Evolutionary conservation across 768 basidiomycete species (phyloP).

Genomic region (Mycena epipterygia): DNA sequence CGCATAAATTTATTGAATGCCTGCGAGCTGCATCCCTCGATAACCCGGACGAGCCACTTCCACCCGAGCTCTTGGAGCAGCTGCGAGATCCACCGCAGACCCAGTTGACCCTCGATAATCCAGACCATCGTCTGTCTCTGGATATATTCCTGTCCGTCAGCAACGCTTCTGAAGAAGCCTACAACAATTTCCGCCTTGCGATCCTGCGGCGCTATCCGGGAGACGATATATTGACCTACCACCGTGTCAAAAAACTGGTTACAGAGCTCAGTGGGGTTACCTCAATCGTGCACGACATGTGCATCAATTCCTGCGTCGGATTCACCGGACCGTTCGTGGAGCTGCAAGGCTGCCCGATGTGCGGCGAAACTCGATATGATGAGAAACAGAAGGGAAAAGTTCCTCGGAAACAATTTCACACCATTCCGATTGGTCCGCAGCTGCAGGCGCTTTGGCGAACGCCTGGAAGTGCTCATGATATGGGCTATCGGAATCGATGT

Average conservation of each 20-base stretch:
- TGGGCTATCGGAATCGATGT: conserved; percentile 44
- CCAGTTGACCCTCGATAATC: conserved; percentile 36
- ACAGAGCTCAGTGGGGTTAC: conserved; percentile 50
- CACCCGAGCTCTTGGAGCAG: conserved; percentile 33
- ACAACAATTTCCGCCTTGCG: conserved; percentile 41
- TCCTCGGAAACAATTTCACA: conserved; percentile 49
- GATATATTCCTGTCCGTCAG: conserved; percentile 46
- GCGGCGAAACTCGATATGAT: conserved; percentile 47
- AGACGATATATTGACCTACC: conserved; percentile 43
- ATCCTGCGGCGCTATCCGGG: conserved; percentile 42
- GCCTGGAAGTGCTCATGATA: conserved; percentile 35
- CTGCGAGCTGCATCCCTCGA: conserved; percentile 45
- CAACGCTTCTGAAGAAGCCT: conserved; percentile 47
- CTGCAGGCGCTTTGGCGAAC: conserved; percentile 53
- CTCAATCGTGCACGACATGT: conserved; percentile 56
- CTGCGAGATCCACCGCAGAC: conserved; percentile 45
- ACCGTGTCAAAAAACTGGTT: conserved; percentile 45
- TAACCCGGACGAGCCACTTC: conserved; percentile 29
- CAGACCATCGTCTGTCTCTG: conserved; percentile 47
- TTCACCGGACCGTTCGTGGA: conserved; percentile 54
- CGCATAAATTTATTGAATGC: conserved; percentile 38
- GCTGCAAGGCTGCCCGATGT: conserved; percentile 47
- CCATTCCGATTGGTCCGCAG: conserved; percentile 58
- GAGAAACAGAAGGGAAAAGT: conserved; percentile 11
- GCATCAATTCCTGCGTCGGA: conserved; percentile 54